phyloP scores from a whole-genome alignment of 495 filamentous ascomycete genomes.

The Penicillium bovifimosum region DNA sequence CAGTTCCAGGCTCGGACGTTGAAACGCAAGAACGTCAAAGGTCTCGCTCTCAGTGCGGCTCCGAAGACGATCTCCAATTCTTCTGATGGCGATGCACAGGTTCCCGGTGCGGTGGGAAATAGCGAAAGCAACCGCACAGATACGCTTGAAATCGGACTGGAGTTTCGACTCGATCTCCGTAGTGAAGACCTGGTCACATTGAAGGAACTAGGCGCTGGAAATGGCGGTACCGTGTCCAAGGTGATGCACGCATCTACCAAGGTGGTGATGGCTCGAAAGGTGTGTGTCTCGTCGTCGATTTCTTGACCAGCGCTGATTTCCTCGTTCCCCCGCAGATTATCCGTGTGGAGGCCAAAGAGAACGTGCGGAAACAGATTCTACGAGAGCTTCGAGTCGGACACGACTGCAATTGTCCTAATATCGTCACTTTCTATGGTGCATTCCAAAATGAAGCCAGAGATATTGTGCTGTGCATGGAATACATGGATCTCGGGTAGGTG shows the following conservation, averaged over 20 bases:
- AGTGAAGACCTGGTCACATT: constrained; percentile 88
- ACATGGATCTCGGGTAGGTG: constrained; percentile 95
- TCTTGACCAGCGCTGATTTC: constrained; percentile 6
- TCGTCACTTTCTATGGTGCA: constrained; percentile 95
- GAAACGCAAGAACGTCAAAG: constrained; percentile 97
- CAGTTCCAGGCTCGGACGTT: constrained; percentile 81
- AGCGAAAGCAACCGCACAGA: constrained; percentile 55
- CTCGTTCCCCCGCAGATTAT: constrained; percentile 61
- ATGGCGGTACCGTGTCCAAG: constrained; percentile 97
- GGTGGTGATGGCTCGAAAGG: constrained; percentile 96
- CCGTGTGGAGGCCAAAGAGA: constrained; percentile 94
- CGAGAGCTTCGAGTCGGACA: constrained; percentile 97
- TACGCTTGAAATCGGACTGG: constrained; percentile 92
- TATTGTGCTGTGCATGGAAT: constrained; percentile 99
- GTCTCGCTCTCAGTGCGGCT: constrained; percentile 73
- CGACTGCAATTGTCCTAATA: constrained; percentile 92
- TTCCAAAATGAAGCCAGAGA: constrained; percentile 94
- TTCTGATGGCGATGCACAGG: constrained; percentile 54
- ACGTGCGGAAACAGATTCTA: constrained; percentile 91
- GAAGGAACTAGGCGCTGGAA: constrained; percentile 92
- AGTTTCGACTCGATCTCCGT: constrained; percentile 88
- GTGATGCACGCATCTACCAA: constrained; percentile 92
- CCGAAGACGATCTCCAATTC: constrained; percentile 53
- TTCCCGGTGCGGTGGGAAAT: constrained; percentile 56
- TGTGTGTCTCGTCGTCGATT: constrained; percentile 31